Base-by-base conservation (phyloP, 2,329 filamentous ascomycete species). In the Cytospora paraplurivora region DNA sequence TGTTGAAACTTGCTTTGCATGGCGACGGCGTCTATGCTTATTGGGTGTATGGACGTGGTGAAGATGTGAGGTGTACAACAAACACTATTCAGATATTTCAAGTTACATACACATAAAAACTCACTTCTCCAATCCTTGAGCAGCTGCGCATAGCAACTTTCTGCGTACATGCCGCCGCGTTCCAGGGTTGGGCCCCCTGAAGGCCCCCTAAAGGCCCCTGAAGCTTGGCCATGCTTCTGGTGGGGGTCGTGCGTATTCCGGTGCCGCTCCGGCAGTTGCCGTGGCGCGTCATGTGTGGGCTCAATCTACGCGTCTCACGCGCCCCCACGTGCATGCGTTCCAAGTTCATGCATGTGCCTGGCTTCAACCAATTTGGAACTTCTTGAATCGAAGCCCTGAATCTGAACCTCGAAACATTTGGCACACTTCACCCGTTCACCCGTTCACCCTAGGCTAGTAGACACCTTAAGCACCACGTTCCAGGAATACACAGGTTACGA, bases 1-100 rank as follows among this genome's bases (percentile, higher is more conserved):
- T 51, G 54, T 64, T 62, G 63, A 59, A 56, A 55, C 51, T 55
- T 47, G 33, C 4, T 56, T 56, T 59, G 63, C 63, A 65, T 65
- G 59, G 63, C 63, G 60, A 51, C 55, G 63, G 59, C 59, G 63
- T 63, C 51, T 17, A 41, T 47, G 50, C 38, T 41, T 58, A 49
- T 49, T 52, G 17, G 10, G 32, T 2, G 56, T 8, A 27, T 27
- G 27, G 27, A 27, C 27, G 33, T 27, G 37, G 34, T 19, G 51
- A 17, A 56, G 33, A 56, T 21, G 59, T 11, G 34, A 33, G 7
- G 34, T 53, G 27, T 32, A 27, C 27, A 4, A 27, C 27, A 27
- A 27, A 27, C 27, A 27, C 2, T 27, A 27, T 27, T 27, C 27
- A 4, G 4, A 27, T 27, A 27, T 27, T 27, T 27, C 27, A 27